Conservation (phyloP, 2,329 filamentous ascomycete genomes). For the Cryphonectria nitschkei region DNA sequence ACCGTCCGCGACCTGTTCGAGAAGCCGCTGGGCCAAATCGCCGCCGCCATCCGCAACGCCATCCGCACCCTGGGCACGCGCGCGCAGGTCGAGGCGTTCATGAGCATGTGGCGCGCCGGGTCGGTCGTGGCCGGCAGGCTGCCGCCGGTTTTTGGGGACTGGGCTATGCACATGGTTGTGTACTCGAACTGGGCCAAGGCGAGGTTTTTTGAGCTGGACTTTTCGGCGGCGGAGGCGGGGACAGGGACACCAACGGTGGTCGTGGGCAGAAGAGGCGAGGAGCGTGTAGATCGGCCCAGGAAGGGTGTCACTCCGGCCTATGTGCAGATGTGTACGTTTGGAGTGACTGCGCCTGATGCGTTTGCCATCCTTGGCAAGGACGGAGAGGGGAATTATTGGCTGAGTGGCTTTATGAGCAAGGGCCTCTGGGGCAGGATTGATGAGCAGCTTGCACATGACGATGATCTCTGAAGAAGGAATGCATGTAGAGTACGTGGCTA, state of each 20-base stretch:
- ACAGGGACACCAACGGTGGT: background rate
- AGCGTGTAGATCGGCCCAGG: background rate
- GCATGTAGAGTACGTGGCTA: background rate
- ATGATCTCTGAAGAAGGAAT: background rate
- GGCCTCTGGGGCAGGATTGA: conserved; percentile 11
- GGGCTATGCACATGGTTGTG: conserved; percentile 37
- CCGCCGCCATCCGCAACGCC: conserved; percentile 34
- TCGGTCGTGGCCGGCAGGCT: conserved; percentile 30
- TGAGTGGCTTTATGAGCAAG: conserved; percentile 9
- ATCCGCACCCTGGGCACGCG: conserved; percentile 39
- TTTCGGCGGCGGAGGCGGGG: conserved; percentile 33
- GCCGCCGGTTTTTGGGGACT: conserved; percentile 38
- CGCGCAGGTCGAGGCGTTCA: conserved; percentile 42
- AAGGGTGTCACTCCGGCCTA: background rate
- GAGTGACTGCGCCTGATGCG: conserved; percentile 9
- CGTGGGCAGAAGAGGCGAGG: too few relatives aligned
- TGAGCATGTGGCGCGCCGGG: conserved; percentile 33
- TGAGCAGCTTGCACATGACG: conserved; percentile 4
- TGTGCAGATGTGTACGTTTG: conserved; percentile 10
- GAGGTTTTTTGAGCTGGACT: conserved; percentile 36
- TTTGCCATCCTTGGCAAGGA: conserved; percentile 19
- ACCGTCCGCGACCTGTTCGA: conserved; percentile 12
- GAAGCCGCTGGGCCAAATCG: conserved; percentile 37
- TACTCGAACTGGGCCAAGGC: conserved; percentile 41
- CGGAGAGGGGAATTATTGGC: conserved; percentile 9